Evolutionary conservation across 1,139 yeast genomes (phyloP), one percentile per base, ranked within the genome.

Genomic region (Taphrina flavorubra): DNA sequence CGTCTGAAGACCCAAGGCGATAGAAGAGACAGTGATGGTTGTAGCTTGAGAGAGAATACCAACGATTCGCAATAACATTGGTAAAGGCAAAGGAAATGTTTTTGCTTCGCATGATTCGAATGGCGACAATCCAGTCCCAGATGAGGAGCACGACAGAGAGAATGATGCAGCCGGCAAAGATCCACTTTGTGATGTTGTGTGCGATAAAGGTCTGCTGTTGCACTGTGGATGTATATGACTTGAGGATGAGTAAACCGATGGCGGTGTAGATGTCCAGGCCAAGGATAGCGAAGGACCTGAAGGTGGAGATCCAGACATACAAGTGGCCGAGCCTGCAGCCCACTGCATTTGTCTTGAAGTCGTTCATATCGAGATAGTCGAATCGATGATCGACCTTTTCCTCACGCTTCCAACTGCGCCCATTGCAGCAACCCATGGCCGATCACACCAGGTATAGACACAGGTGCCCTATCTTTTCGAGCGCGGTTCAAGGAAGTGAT

Each of bases 151-250:
- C 79, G 68, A 89, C 81, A 34, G 94, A 87, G 70, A 90, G 84
- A n/a, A 91, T 83, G 71, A 91, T 91, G 76, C 97, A 91, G 0
- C 88, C 91, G 10, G 92, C 87, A 76, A 90, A 91, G 16, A 91
- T 81, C 92, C 96, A 89, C 76, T 89, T 86, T 67, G 95, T 85
- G 70, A 84, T 87, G 76, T 75, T 82, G 79, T 84, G 86, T 71
- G 83, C 89, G 76, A 84, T 84, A 75, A 79, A 86, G 70, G 88
- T 86, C 56, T 63, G 67, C 46, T 63, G 67, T 69, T 82, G 77
- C 46, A 82, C 84, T 57, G 80, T 78, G 14, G 85, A 81, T 3
- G 89, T 85, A 97, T 97, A 91, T 68, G 85, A 81, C 74, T 89
- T 86, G 77, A 87, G 87, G 1, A 89, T 95, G 72, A 91, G 80